These are phyloP conservation scores for Russula sp. DNA, from an alignment of 768 basidiomycete genomes.

Conservation along the genomic window DNA sequence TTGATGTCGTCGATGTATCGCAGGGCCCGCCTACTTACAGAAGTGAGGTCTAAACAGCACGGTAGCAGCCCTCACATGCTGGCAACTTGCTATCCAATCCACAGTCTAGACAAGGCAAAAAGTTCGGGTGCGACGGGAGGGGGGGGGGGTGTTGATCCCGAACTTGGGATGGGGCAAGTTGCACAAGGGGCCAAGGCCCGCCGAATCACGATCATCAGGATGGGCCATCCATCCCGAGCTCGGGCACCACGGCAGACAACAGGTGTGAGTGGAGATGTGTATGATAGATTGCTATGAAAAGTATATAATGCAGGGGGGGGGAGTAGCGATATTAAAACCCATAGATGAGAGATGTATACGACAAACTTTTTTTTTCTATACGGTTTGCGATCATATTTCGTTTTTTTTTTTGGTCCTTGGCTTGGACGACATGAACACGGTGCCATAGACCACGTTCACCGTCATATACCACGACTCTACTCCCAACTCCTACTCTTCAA, in stretches of 20 bases:
- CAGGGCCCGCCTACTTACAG: too few species aligned
- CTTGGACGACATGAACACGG: neutral
- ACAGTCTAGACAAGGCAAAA: too few species aligned
- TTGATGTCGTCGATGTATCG: too few species aligned
- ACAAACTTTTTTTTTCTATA: neutral
- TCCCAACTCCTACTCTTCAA: constrained; percentile 57
- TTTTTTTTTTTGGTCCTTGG: too few species aligned
- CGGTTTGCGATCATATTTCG: neutral
- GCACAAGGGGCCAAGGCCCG: too few species aligned
- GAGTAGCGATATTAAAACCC: neutral
- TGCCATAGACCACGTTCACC: neutral
- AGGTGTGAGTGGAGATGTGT: constrained; percentile 3
- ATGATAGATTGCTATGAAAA: constrained; percentile 1
- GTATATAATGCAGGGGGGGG: neutral
- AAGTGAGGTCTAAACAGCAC: too few species aligned
- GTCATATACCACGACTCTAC: neutral
- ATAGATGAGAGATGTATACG: neutral
- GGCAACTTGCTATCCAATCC: too few species aligned
- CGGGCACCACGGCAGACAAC: neutral
- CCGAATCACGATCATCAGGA: too few species aligned
- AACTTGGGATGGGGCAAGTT: too few species aligned
- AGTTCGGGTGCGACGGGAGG: too few species aligned
- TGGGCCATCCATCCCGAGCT: neutral
- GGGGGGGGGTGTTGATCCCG: too few species aligned
- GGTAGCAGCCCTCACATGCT: too few species aligned